These are phyloP conservation scores for Ceratocystis diversiconidia DNA, from an alignment of 2,329 filamentous ascomycete genomes.

Conservation along the genomic window DNA sequence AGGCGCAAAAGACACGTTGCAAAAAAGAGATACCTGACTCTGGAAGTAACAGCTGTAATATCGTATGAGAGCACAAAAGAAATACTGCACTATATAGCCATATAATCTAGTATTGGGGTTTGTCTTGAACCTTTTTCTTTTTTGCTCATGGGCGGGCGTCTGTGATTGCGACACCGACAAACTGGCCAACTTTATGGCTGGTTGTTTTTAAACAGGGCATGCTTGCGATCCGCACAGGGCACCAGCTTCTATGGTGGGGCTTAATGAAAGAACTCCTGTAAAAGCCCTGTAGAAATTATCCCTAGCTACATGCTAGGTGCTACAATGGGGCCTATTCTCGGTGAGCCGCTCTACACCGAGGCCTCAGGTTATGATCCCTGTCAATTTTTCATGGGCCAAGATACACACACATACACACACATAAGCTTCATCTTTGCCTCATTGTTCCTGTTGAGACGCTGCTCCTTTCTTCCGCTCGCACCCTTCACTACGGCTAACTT, in stretches of 20 bases:
- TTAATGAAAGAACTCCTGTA: neutral
- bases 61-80: neutral
- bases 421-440: neutral
- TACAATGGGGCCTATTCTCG: neutral
- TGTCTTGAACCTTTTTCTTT: neutral
- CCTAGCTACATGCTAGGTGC: neutral
- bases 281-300: neutral
- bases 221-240: slow-evolving; percentile 3
- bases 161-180: neutral
- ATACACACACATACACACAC: too few relatives aligned
- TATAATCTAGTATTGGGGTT: neutral
- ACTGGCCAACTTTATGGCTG: neutral
- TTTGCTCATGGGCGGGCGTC: neutral
- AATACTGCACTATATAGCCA: neutral
- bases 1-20: neutral
- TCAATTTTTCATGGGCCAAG: neutral
- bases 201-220: neutral
- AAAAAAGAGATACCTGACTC: neutral
- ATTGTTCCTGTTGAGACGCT: neutral
- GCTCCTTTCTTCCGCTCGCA: neutral
- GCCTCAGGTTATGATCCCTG: neutral
- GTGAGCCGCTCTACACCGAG: neutral
- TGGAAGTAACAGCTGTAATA: neutral
- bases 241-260: neutral
- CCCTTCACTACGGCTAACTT: neutral